These are phyloP conservation scores for Triticum monococcum DNA, from an alignment of 176 grass and related monocot genomes.

Conservation along the genomic window DNA sequence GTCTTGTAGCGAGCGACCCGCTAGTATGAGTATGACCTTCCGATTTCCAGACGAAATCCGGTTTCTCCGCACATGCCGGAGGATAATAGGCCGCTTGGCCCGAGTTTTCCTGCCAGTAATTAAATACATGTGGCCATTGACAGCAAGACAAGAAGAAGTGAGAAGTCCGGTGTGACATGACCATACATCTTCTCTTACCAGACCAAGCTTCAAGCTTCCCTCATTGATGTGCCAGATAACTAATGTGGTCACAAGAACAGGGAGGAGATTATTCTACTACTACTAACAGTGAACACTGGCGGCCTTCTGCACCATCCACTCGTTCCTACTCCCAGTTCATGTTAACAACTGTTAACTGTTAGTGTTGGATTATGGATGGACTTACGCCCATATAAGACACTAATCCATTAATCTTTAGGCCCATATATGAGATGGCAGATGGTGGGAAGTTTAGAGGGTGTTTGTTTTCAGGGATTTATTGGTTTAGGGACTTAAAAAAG, in stretches of 20 bases:
- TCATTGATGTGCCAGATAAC: constrained; percentile 22
- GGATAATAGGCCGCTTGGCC: constrained; percentile 3
- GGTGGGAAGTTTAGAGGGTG: no score
- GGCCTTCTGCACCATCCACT: constrained; percentile 22
- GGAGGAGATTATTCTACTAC: neutral
- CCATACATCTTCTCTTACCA: neutral
- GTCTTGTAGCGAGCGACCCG: no score
- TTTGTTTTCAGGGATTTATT: no score
- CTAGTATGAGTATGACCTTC: no score
- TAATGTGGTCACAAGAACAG: neutral
- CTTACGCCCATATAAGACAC: no score
- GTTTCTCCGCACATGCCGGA: constrained; percentile 11
- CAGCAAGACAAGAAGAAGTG: neutral
- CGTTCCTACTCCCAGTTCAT: no score
- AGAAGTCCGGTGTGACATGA: constrained; percentile 22
- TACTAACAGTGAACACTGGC: neutral
- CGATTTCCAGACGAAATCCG: no score
- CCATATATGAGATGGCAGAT: no score
- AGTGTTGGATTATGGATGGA: no score
- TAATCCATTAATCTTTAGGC: no score
- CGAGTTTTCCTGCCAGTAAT: neutral
- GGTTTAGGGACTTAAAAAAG: no score
- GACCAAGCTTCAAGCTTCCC: constrained; percentile 10
- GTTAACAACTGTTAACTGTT: neutral
- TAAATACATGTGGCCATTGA: neutral